phyloP scores from a whole-genome alignment of 305 asterid species.

The Withania somnifera region DNA sequence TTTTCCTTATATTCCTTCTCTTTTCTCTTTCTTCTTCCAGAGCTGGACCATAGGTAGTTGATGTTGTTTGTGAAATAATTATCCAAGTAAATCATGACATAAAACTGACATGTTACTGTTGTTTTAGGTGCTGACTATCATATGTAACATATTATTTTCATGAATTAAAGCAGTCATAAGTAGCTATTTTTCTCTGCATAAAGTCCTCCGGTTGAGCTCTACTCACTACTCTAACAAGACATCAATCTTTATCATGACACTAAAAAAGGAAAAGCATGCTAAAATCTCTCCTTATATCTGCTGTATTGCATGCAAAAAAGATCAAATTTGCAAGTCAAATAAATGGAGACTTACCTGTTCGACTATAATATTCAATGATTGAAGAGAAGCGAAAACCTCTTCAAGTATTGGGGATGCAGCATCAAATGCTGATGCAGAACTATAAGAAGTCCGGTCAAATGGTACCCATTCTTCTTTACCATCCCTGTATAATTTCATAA shows the following conservation, averaged over 20 bases:
- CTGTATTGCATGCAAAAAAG: not conserved
- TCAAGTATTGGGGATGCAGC: conserved; percentile 73
- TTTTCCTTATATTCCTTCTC: not conserved
- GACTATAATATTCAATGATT: conserved; percentile 69
- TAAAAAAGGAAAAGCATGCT: not conserved
- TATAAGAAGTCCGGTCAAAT: conserved; percentile 59
- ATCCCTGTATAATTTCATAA: conserved; percentile 28
- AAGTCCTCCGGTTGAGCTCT: not conserved
- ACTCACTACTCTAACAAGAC: not conserved
- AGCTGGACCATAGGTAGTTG: not conserved
- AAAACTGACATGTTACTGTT: not conserved
- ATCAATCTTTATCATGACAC: not conserved
- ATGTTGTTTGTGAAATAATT: not conserved
- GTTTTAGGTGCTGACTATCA: not conserved
- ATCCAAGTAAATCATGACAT: not conserved
- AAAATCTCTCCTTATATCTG: not conserved
- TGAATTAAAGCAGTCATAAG: not conserved
- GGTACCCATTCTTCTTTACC: conserved; percentile 89
- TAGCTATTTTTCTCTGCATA: not conserved
- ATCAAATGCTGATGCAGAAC: conserved; percentile 69
- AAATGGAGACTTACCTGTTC: conserved; percentile 58
- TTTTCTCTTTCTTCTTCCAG: not conserved
- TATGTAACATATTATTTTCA: not conserved
- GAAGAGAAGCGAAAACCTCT: conserved; percentile 59
- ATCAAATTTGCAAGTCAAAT: not conserved